Conservation (phyloP, 2,329 filamentous ascomycete species). For the Trichophyton mentagrophytes region DNA sequence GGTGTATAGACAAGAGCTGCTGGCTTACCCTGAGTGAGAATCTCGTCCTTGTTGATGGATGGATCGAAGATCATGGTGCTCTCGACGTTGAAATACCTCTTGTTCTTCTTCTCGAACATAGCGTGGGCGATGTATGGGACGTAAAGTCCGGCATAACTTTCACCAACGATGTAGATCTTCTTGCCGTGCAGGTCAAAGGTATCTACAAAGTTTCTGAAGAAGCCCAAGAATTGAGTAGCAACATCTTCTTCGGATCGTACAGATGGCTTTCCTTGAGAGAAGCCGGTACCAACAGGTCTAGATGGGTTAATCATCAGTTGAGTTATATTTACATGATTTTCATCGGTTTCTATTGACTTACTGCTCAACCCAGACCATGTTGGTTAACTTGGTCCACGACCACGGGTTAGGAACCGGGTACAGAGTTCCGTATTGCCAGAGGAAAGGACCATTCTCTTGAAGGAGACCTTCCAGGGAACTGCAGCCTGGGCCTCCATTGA, state of each 20-base stretch:
- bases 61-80: conserved; percentile 65
- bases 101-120: conserved; percentile 57
- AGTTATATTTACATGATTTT: conserved; percentile 4
- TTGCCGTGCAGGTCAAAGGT: conserved; percentile 55
- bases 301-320: conserved; percentile 8
- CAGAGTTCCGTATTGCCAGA: conserved; percentile 55
- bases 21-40: conserved; percentile 37
- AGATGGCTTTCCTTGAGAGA: conserved; percentile 51
- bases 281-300: conserved; percentile 49
- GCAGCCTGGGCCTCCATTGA: conserved; percentile 45
- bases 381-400: conserved; percentile 63
- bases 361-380: conserved; percentile 65
- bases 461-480: conserved; percentile 55
- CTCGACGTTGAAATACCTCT: conserved; percentile 52
- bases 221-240: conserved; percentile 60
- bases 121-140: conserved; percentile 60
- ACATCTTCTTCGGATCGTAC: conserved; percentile 55
- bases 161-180: conserved; percentile 62
- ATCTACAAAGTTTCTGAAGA: conserved; percentile 65
- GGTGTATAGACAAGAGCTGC: not conserved
- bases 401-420: conserved; percentile 54
- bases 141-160: conserved; percentile 56
- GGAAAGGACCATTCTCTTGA: conserved; percentile 64
- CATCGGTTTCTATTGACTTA: conserved; percentile 24
- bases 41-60: conserved; percentile 41